Conservation (phyloP, 257 asterid genomes). For the Solanum ossicruentum region DNA sequence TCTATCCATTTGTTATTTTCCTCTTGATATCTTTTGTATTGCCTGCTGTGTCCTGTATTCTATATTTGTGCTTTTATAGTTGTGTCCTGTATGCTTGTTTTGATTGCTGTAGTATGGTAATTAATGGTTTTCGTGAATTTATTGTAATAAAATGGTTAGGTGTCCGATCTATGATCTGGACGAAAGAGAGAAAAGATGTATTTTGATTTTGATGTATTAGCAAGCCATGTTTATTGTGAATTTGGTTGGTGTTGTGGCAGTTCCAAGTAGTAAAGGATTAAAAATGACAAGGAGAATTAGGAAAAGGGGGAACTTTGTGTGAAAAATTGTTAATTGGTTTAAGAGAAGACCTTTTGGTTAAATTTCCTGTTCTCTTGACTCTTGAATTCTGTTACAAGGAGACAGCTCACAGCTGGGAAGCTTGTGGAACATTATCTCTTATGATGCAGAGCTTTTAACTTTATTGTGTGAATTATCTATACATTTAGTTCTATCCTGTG, state of each 20-base stretch:
- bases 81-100: background rate
- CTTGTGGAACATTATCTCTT: background rate
- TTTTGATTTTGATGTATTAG: background rate
- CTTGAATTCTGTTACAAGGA: background rate
- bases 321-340: background rate
- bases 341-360: background rate
- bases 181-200: no score
- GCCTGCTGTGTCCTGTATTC: background rate
- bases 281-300: background rate
- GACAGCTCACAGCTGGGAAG: background rate
- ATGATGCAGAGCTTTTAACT: background rate
- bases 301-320: background rate
- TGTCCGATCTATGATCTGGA: background rate
- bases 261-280: background rate
- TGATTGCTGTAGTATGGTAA: background rate
- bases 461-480: background rate
- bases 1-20: background rate
- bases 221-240: background rate
- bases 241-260: background rate
- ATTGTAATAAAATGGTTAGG: background rate
- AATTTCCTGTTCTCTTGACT: background rate
- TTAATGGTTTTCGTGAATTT: background rate
- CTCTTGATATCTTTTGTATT: background rate
- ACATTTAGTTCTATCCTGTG: background rate
- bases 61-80: background rate